Base-by-base conservation (phyloP, 2,329 filamentous ascomycete species). In the Fragosphaeria purpurea region DNA sequence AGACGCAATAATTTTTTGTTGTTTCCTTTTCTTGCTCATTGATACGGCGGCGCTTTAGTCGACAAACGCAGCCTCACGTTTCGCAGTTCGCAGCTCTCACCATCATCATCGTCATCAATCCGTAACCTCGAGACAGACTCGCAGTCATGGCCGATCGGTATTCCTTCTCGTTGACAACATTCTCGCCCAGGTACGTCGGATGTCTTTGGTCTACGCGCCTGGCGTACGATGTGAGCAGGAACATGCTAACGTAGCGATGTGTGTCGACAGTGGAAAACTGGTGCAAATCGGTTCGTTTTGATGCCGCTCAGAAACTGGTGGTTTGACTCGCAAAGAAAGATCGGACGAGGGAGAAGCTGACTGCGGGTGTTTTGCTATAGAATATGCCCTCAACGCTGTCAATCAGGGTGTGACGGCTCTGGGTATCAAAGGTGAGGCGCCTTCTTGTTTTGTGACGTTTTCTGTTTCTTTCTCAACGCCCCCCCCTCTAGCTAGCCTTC, bases 391-490 rank as follows among this genome's bases (percentile, higher is more conserved):
- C 67, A 97, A 97, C 68, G 93, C 93, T 56, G 93, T 98, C 68
- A 98, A 98, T 75, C 91, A 97, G 75, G 93, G 93, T 71, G 93
- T 98, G 61, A 98, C 93, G 59, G 91, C 93, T 60, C 82, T 98
- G 54, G 93, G 93, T 62, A 98, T 98, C 75, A 98, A 98, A 82
- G 90, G 90, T 90, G 75, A 59, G 69, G 56, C 6, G 5, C 11
- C 31, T 8, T 3, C 32, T 32, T 43, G n/a, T 40, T 8, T n/a
- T 30, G 8, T 44, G 43, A n/a, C 44, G 46, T 38, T 47, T 39
- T 3, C 35, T 40, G 8, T 34, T 33, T 2, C 22, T 48, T 13
- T 30, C 22, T 37, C 3, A 12, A 7, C 22, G 11, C 10, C 37
- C n/a, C 13, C 5, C 3, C 9, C 33, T 39, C 31, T 22, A 22